Evolutionary conservation across 1,284 basidiomycete species (phyloP).

Genomic region (Flammula alnicola): DNA sequence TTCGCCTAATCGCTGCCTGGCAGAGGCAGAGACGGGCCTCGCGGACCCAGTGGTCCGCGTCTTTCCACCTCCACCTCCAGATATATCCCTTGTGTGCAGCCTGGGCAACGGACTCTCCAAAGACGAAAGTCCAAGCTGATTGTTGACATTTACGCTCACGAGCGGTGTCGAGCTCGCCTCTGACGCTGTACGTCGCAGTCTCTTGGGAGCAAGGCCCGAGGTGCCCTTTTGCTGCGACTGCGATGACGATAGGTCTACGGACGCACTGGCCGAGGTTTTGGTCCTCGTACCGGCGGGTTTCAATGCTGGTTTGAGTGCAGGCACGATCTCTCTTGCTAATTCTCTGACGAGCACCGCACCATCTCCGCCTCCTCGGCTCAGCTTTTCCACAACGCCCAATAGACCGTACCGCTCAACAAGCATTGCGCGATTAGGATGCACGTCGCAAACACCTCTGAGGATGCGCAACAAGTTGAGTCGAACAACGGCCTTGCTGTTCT

Average conservation of each 20-base stretch:
- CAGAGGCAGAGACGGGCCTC: slow-evolving; percentile 25
- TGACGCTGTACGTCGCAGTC: slow-evolving; percentile 68
- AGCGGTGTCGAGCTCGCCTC: slow-evolving; percentile 53
- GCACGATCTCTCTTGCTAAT: slow-evolving; percentile 82
- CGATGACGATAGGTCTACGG: slow-evolving; percentile 27
- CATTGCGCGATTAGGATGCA: slow-evolving; percentile 83
- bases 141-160: slow-evolving; percentile 20
- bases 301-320: slow-evolving; percentile 69
- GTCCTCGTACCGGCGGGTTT: slow-evolving; percentile 28
- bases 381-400: slow-evolving; percentile 74
- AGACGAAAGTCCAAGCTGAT: slow-evolving; percentile 1
- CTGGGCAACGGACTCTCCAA: slow-evolving; percentile 6
- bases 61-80: slow-evolving; percentile 27
- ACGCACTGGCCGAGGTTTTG: slow-evolving; percentile 14
- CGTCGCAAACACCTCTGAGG: slow-evolving; percentile 85
- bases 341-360: slow-evolving; percentile 90
- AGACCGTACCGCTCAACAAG: slow-evolving; percentile 85
- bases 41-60: slow-evolving; percentile 30
- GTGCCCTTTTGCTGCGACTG: slow-evolving; percentile 43
- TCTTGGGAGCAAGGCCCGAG: slow-evolving; percentile 62
- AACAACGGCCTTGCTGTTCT: slow-evolving; percentile 79
- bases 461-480: slow-evolving; percentile 90
- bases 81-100: slow-evolving; percentile 19
- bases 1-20: slow-evolving; percentile 53
- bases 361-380: slow-evolving; percentile 85